A percentile compares a stretch with the other conserved stretches of the same genome.
These are phyloP conservation scores for Pelargonium myrrhifolium DNA, from an alignment of 441 rosid species.

Conservation along the genomic window DNA sequence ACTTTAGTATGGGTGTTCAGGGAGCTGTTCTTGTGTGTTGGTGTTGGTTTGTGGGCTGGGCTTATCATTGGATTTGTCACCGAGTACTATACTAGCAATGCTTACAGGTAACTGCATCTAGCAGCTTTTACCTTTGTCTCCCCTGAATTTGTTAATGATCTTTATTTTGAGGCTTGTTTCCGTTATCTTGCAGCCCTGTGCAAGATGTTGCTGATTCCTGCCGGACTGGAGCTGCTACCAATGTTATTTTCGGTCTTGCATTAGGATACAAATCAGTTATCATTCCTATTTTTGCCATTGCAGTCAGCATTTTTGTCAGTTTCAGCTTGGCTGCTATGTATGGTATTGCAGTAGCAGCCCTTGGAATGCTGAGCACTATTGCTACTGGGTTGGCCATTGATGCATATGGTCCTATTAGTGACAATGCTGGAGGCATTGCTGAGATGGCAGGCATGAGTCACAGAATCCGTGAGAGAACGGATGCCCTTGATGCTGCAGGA, in stretches of 20 bases:
- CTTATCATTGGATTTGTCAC: conserved; percentile 86
- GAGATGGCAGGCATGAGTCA: conserved; percentile 82
- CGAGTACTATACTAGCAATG: conserved; percentile 88
- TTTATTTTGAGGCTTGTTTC: background rate
- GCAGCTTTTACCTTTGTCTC: background rate
- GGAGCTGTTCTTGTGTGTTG: conserved; percentile 77
- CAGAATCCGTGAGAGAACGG: conserved; percentile 58
- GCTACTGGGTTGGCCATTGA: conserved; percentile 69
- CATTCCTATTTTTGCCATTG: conserved; percentile 66
- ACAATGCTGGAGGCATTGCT: conserved; percentile 72
- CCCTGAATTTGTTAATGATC: background rate
- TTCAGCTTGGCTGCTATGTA: conserved; percentile 75
- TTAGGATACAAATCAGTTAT: conserved; percentile 66
- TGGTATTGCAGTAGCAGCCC: conserved; percentile 71
- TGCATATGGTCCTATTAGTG: conserved; percentile 74
- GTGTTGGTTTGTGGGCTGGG: conserved; percentile 98
- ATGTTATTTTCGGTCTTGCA: conserved; percentile 65
- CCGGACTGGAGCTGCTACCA: conserved; percentile 73
- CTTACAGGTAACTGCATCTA: conserved; percentile 53
- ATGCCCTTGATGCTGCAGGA: conserved; percentile 68
- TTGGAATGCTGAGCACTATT: conserved; percentile 67
- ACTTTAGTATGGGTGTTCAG: conserved; percentile 32
- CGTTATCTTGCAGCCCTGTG: conserved; percentile 47
- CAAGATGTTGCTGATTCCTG: conserved; percentile 77
- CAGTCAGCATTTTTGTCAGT: conserved; percentile 57